Evolutionary conservation across 2,329 filamentous ascomycete species (phyloP), one percentile per base, ranked within the genome.

Genomic region (Zymoseptoria pseudotritici): DNA sequence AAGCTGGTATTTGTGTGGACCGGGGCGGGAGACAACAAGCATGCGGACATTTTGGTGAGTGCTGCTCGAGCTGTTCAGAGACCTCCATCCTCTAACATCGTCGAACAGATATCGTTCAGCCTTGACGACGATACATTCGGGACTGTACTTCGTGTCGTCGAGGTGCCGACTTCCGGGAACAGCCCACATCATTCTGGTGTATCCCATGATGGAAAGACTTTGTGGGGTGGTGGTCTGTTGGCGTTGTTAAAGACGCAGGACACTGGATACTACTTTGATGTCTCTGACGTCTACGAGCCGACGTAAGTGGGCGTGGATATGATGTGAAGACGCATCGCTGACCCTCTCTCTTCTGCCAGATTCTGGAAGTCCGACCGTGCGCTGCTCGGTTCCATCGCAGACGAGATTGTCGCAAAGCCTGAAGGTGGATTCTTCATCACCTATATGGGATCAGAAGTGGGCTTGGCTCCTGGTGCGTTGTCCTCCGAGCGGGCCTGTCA

Each of bases 1-100:
- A 86, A 86, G 75, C 83, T 86, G 68, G 84, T 83, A 0, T 85
- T 85, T 72, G 85, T 86, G 74, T 86, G 82, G 82, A 84, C 82
- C 56, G 83, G 79, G 19, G 76, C 83, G 36, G 83, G 81, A 42
- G 83, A 86, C 66, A 85, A 86, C 66, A 67, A 78, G 53, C 83
- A 86, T 71, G 80, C 59, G 66, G 36, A 42, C 36, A 13, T 42
- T 42, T 42, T 42, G 36, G 36, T 42, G 36, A 42, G 36, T 42
- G 2, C 10, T 10, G 36, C 22, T n/a, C 50, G 22, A 13, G 29
- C 66, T 67, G 78, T 53, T 83, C 85, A 71, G 80, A 57, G 65
- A 78, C 85, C 64, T 86, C 85, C 70, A 71, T 86, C 4, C 3
- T 5, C 36, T 42, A 17, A 42, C 36, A 42, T 42, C 36, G 17